A percentile compares a stretch with the other conserved stretches of the same genome.
Conservation (phyloP, 257 asterid species). For the Primulina tabacum region DNA sequence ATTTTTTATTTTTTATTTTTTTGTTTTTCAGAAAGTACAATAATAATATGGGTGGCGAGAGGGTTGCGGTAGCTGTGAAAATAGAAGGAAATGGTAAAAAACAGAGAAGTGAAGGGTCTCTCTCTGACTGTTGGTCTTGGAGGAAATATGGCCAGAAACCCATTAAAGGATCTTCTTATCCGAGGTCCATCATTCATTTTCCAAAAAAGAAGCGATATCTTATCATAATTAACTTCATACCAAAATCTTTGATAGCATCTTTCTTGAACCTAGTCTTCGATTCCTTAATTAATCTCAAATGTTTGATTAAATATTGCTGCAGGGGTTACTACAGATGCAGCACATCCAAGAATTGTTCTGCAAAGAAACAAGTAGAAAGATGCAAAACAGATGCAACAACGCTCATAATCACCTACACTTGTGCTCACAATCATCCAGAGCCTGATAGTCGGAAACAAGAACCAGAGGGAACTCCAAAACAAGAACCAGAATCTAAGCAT, state of each 20-base stretch:
- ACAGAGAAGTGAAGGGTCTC: conserved; percentile 57
- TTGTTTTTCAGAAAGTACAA: conserved; percentile 37
- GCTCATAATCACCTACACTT: conserved; percentile 72
- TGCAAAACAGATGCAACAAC: conserved; percentile 61
- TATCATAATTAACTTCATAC: no score
- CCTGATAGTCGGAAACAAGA: conserved; percentile 16
- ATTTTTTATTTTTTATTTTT: no score
- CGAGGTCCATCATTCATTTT: conserved; percentile 40
- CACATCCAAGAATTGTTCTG: conserved; percentile 77
- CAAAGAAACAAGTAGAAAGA: conserved; percentile 77
- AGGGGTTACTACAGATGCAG: conserved; percentile 87
- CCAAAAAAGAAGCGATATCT: no score
- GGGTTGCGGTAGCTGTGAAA: conserved; percentile 56
- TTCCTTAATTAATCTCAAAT: background rate
- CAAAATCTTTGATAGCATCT: no score
- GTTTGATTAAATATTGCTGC: conserved; percentile 17
- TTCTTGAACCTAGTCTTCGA: no score
- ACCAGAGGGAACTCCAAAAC: no score
- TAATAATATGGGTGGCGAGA: conserved; percentile 32
- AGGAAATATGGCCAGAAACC: conserved; percentile 81
- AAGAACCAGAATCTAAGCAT: no score
- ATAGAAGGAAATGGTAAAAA: conserved; percentile 40
- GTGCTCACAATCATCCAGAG: conserved; percentile 64
- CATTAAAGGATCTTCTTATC: conserved; percentile 73
- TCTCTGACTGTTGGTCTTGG: conserved; percentile 72